Conservation (phyloP, 257 asterid genomes). For the Oldenlandia corymbosa region DNA sequence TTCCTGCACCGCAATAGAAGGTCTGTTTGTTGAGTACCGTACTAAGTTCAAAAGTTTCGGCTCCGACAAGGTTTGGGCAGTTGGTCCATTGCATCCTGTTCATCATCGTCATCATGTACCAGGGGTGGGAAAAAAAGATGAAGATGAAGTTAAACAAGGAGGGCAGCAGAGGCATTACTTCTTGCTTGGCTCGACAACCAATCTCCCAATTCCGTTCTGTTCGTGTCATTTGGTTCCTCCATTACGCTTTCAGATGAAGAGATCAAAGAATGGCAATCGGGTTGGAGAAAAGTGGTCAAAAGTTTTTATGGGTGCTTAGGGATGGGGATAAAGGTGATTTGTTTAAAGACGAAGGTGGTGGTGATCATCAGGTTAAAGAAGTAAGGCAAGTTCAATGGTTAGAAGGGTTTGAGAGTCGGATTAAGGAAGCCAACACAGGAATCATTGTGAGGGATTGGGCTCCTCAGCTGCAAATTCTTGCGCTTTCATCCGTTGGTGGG, state of each 20-base stretch:
- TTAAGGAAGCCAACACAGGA: slow-evolving; percentile 23
- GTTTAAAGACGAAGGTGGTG: slow-evolving; percentile 12
- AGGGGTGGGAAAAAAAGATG: too few species aligned
- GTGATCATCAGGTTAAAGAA: too few species aligned
- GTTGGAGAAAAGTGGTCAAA: slow-evolving; percentile 31
- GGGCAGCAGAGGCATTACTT: slow-evolving; percentile 16
- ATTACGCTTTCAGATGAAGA: slow-evolving; percentile 27
- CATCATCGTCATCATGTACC: too few species aligned
- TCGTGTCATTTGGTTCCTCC: slow-evolving; percentile 42
- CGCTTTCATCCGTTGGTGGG: slow-evolving; percentile 35
- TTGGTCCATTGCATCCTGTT: slow-evolving; percentile 28
- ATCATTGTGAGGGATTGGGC: slow-evolving; percentile 47
- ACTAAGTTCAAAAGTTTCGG: too few species aligned
- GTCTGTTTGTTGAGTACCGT: too few species aligned
- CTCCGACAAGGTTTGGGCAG: slow-evolving; percentile 30
- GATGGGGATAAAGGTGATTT: slow-evolving; percentile 37
- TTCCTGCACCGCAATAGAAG: too few species aligned
- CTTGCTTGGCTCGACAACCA: slow-evolving; percentile 40
- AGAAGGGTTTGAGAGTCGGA: slow-evolving; percentile 30
- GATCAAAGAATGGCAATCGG: slow-evolving; percentile 35
- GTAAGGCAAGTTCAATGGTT: slow-evolving; percentile 17
- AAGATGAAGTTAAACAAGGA: slow-evolving; percentile 12
- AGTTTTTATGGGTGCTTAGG: slow-evolving; percentile 47
- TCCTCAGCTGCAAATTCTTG: slow-evolving; percentile 43
- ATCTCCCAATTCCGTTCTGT: slow-evolving; percentile 26